phyloP scores from a whole-genome alignment of 352 stramenopile genomes.

The Phytophthora chlamydospora region DNA sequence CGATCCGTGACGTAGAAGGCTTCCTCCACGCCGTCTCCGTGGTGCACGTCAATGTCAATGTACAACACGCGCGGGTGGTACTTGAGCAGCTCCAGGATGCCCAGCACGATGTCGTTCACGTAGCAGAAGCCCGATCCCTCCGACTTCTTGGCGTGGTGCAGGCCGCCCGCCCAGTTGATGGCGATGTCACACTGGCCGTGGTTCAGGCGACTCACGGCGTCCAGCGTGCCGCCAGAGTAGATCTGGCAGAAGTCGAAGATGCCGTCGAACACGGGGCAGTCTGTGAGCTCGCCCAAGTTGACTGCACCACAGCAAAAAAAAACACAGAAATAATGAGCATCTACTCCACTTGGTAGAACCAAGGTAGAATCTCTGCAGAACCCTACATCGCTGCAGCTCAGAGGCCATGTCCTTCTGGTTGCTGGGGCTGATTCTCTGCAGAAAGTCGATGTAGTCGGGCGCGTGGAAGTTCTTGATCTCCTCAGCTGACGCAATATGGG shows the following conservation, averaged over 20 bases:
- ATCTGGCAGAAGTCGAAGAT: constrained; percentile 99
- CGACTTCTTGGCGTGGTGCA: constrained; percentile 99
- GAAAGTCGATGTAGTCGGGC: constrained; percentile 98
- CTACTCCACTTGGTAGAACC: background rate
- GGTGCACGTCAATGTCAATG: constrained; percentile 99
- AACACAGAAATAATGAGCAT: constrained; percentile 6
- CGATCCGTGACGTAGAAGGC: constrained; percentile 96
- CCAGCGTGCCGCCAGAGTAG: constrained; percentile 96
- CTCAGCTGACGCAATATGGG: constrained; percentile 80
- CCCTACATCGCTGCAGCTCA: constrained; percentile 80
- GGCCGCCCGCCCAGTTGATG: constrained; percentile 98
- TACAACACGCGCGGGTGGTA: constrained; percentile 97
- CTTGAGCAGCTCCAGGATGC: constrained; percentile 99
- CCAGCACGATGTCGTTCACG: constrained; percentile 99
- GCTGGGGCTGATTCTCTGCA: constrained; percentile 94
- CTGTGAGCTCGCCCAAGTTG: constrained; percentile 96
- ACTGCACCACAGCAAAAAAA: constrained; percentile 56
- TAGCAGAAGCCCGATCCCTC: constrained; percentile 97
- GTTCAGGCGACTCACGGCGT: constrained; percentile 97
- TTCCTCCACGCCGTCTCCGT: constrained; percentile 98
- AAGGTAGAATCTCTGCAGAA: background rate
- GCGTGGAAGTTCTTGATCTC: constrained; percentile 98
- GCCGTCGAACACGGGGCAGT: constrained; percentile 99
- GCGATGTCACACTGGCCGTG: constrained; percentile 95
- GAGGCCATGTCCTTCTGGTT: constrained; percentile 89